phyloP scores from a whole-genome alignment of 306 rosid species.

The Cucumis cinereus region DNA sequence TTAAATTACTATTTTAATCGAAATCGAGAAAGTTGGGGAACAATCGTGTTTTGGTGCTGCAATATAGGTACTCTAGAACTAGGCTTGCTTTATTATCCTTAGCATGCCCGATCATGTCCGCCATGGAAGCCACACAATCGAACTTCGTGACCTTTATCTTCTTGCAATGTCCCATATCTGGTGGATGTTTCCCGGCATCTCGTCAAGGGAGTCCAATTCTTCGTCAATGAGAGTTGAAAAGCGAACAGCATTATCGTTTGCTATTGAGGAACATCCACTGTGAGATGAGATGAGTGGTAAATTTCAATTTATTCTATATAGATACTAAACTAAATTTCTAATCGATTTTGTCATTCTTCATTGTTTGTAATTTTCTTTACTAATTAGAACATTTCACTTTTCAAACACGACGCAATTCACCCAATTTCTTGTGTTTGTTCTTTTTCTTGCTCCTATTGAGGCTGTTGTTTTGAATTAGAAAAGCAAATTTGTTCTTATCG shows the following conservation, averaged over 20 bases:
- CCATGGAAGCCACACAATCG: conserved; percentile 1
- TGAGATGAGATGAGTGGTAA: background rate
- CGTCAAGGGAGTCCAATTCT: background rate
- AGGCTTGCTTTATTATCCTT: conserved; percentile 5
- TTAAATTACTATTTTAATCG: background rate
- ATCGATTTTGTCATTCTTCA: background rate
- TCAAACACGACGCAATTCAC: background rate
- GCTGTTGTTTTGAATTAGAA: background rate
- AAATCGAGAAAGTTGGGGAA: background rate
- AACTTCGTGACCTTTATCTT: background rate
- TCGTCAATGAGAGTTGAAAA: background rate
- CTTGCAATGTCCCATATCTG: conserved; percentile 5
- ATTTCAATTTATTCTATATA: background rate
- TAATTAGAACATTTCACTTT: background rate
- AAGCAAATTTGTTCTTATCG: conserved; percentile 2
- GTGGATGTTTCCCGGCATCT: conserved; percentile 2
- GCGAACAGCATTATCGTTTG: background rate
- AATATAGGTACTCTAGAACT: background rate
- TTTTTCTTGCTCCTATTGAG: background rate
- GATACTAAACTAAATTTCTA: background rate
- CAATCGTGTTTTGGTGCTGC: background rate
- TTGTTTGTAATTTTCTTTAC: background rate
- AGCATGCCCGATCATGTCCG: conserved; percentile 4
- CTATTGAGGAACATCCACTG: background rate
- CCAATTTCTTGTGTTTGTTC: background rate